Evolutionary conservation across 805 yeast species (phyloP).

Genomic region (Candida morakotiae): DNA sequence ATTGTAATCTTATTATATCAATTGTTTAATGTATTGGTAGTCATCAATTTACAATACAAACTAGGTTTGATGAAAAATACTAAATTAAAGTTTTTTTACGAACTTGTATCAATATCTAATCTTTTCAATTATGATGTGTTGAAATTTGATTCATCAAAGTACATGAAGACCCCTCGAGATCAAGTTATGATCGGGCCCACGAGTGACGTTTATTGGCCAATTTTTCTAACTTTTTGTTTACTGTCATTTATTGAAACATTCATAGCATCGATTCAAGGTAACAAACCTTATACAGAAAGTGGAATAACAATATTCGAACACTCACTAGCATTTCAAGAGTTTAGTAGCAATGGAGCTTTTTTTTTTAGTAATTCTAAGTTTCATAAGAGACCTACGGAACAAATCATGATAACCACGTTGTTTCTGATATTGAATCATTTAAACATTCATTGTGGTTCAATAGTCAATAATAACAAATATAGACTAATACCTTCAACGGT

Average conservation of each 20-base stretch:
- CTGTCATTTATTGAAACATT: constrained; percentile 67
- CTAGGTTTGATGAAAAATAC: constrained; percentile 9
- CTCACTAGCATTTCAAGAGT: constrained; percentile 73
- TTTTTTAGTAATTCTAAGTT: constrained; percentile 19
- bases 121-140: constrained; percentile 23
- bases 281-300: constrained; percentile 54
- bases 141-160: constrained; percentile 15
- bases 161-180: constrained; percentile 25
- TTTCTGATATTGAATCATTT: constrained; percentile 58
- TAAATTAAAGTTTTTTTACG: constrained; percentile 11
- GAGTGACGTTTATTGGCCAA: constrained; percentile 53
- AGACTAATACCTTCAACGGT: constrained; percentile 62
- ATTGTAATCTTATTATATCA: constrained; percentile 22
- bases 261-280: constrained; percentile 52
- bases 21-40: constrained; percentile 24
- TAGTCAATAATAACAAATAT: constrained; percentile 47
- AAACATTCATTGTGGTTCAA: constrained; percentile 58
- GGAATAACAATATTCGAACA: constrained; percentile 74
- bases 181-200: constrained; percentile 45
- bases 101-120: constrained; percentile 10
- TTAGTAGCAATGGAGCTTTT: constrained; percentile 36
- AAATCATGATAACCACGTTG: constrained; percentile 46
- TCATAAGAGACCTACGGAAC: constrained; percentile 46
- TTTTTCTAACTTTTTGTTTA: constrained; percentile 53
- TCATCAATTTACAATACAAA: constrained; percentile 23